These are phyloP conservation scores for Schwanniomyces etchellsii DNA, from an alignment of 1,139 yeast species.

Conservation along the genomic window DNA sequence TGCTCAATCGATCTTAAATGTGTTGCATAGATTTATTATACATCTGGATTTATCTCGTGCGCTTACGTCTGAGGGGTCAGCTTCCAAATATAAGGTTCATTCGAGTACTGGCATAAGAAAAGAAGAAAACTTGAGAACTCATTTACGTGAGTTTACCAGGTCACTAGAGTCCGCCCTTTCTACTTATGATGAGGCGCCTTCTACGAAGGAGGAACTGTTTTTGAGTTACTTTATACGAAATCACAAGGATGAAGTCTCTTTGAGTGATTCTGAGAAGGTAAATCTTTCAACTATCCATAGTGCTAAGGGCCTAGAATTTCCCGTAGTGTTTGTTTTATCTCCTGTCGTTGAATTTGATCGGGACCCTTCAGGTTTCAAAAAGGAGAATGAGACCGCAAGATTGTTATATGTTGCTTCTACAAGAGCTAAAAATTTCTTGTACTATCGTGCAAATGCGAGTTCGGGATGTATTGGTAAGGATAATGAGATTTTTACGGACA, in stretches of 20 bases:
- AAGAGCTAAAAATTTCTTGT: constrained; percentile 52
- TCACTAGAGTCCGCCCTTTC: constrained; percentile 19
- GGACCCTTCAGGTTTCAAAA: constrained; percentile 14
- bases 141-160: constrained; percentile 20
- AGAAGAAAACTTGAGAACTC: constrained; percentile 9
- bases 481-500: too few species aligned
- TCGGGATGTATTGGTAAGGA: too few species aligned
- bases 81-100: too few species aligned
- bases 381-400: constrained; percentile 1
- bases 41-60: constrained; percentile 16
- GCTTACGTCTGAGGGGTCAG: too few species aligned
- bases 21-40: constrained; percentile 13
- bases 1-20: constrained; percentile 1
- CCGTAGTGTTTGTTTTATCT: constrained; percentile 48
- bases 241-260: constrained; percentile 39
- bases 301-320: constrained; percentile 69
- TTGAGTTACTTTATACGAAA: constrained; percentile 36
- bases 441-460: constrained; percentile 18
- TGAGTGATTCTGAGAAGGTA: constrained; percentile 23
- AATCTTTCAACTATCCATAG: constrained; percentile 64
- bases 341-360: constrained; percentile 24
- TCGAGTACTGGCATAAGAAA: constrained; percentile 4
- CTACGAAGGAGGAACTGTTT: constrained; percentile 15
- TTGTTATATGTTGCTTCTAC: constrained; percentile 62
- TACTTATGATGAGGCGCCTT: constrained; percentile 9